Conservation (phyloP, 2,329 filamentous ascomycete species). For the Alternaria consortialis region DNA sequence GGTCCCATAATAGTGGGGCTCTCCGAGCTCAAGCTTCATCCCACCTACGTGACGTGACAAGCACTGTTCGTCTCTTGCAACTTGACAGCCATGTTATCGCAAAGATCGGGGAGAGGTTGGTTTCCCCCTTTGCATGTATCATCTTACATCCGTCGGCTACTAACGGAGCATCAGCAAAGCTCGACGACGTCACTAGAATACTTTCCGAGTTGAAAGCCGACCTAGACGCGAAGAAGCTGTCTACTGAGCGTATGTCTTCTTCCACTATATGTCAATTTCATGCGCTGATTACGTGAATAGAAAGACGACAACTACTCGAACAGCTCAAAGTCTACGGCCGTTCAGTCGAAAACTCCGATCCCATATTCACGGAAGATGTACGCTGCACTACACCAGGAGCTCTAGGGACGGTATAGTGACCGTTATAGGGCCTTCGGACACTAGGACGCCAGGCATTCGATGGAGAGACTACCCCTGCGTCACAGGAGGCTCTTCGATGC, state of each 20-base stretch:
- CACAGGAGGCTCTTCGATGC: constrained; percentile 80
- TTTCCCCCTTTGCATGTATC: not conserved
- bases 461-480: constrained; percentile 64
- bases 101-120: constrained; percentile 35
- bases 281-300: constrained; percentile 53
- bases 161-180: constrained; percentile 63
- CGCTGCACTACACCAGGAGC: constrained; percentile 24
- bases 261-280: not conserved
- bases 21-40: constrained; percentile 13
- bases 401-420: constrained; percentile 15
- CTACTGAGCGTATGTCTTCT: constrained; percentile 64
- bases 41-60: constrained; percentile 4
- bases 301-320: constrained; percentile 66
- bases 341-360: constrained; percentile 74
- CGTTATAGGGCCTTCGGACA: constrained; percentile 73
- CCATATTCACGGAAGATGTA: constrained; percentile 85
- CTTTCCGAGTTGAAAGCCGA: constrained; percentile 70
- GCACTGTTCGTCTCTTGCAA: not conserved
- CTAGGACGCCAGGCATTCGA: constrained; percentile 79
- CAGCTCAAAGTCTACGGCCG: constrained; percentile 82
- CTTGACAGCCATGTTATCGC: constrained; percentile 13
- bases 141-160: not conserved
- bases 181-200: constrained; percentile 71
- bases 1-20: constrained; percentile 19
- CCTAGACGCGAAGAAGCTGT: constrained; percentile 66